A percentile compares a stretch with the other conserved stretches of the same genome.
Conservation (phyloP, 805 yeast genomes). For the Saccharomycopsis lassenensis region DNA sequence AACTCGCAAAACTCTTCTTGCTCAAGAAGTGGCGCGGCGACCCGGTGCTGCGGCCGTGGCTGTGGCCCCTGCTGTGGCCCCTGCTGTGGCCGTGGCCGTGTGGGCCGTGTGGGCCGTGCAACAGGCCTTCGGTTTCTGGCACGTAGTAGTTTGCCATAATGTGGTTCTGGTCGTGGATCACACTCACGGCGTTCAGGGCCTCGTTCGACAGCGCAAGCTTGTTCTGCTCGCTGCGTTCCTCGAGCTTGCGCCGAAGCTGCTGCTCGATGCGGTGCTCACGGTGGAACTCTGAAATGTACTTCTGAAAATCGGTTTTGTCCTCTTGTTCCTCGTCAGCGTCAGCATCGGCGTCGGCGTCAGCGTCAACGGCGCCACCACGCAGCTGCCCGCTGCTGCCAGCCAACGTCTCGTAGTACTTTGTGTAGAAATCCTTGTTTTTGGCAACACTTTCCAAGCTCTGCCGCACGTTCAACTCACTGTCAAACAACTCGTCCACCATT, state of each 20-base stretch:
- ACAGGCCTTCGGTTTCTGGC: too few species aligned
- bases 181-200: constrained; percentile 4
- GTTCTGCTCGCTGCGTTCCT: constrained; percentile 3
- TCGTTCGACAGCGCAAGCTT: neutral
- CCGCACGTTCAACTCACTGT: constrained; percentile 8
- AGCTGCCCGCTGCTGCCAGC: neutral
- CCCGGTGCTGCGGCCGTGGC: neutral
- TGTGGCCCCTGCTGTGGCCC: neutral
- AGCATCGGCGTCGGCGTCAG: neutral
- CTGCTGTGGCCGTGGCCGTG: neutral
- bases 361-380: neutral
- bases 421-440: constrained; percentile 8
- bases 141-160: constrained; percentile 7
- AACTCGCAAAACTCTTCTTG: constrained; percentile 9
- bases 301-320: constrained; percentile 13
- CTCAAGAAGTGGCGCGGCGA: neutral
- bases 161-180: constrained; percentile 3
- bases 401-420: constrained; percentile 12
- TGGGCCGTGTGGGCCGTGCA: too few species aligned
- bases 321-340: neutral
- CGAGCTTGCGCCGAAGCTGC: constrained; percentile 4
- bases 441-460: constrained; percentile 4
- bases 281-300: constrained; percentile 15
- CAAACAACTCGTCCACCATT: constrained; percentile 12
- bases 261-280: constrained; percentile 12